A percentile compares a stretch with the other conserved stretches of the same genome.
phyloP scores from a whole-genome alignment of 805 yeast species.

The Tetrapisispora namnaoensis region DNA sequence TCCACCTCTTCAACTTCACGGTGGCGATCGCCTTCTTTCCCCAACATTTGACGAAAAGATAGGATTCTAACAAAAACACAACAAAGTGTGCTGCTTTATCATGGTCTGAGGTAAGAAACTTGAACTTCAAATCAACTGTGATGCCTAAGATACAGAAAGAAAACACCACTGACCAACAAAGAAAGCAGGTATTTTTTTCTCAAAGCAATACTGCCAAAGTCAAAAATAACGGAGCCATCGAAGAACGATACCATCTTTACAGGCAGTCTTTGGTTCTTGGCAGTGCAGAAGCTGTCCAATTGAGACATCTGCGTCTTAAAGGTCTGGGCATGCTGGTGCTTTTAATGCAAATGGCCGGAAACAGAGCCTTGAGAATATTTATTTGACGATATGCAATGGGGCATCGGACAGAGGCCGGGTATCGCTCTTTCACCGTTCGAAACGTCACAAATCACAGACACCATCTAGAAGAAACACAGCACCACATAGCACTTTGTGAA shows the following conservation, averaged over 20 bases:
- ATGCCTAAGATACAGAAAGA: slow-evolving; percentile 24
- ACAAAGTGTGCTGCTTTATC: slow-evolving; percentile 45
- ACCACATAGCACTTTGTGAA: too few relatives aligned
- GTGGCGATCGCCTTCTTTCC: slow-evolving; percentile 22
- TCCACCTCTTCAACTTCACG: not conserved
- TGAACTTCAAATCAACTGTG: slow-evolving; percentile 30
- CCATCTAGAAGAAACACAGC: too few relatives aligned
- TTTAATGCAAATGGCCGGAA: too few relatives aligned
- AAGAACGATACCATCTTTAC: not conserved
- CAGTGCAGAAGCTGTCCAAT: not conserved
- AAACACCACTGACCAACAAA: slow-evolving; percentile 11
- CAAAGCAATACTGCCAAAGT: not conserved
- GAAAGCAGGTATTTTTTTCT: slow-evolving; percentile 12
- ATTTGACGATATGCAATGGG: too few relatives aligned
- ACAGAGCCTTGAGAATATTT: too few relatives aligned
- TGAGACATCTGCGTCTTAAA: too few relatives aligned
- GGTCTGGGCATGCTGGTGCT: too few relatives aligned
- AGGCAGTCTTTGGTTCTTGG: too few relatives aligned
- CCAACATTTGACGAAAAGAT: slow-evolving; percentile 39
- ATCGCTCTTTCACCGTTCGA: too few relatives aligned
- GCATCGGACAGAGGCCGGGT: too few relatives aligned
- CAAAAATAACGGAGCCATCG: not conserved
- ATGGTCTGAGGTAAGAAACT: slow-evolving; percentile 34
- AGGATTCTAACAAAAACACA: slow-evolving; percentile 39
- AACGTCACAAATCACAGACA: too few relatives aligned